A percentile compares a stretch with the other conserved stretches of the same genome.
Conservation (phyloP, 1,139 yeast genomes). For the Scheffersomyces stambukii region DNA sequence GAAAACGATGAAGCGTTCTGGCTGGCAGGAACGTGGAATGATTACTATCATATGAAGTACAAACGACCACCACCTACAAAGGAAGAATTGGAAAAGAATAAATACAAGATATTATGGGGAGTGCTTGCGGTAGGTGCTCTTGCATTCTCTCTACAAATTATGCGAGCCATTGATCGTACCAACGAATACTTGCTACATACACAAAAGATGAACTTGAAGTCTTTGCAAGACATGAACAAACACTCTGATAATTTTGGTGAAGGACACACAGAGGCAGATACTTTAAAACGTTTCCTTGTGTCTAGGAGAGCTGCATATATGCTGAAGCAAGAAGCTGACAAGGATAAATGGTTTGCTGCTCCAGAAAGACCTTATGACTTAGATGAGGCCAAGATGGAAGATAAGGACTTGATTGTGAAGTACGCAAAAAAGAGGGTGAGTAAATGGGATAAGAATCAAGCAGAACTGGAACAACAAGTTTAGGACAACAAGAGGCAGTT, state of each 20-base stretch:
- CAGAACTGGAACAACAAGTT: too few species aligned
- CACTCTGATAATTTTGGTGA: slow-evolving; percentile 54
- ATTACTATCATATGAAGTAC: slow-evolving; percentile 44
- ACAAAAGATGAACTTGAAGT: slow-evolving; percentile 36
- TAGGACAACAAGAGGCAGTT: slow-evolving; percentile 1
- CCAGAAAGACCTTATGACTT: neutral
- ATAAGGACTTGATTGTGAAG: slow-evolving; percentile 26
- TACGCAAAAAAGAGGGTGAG: slow-evolving; percentile 30
- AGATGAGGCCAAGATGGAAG: slow-evolving; percentile 19
- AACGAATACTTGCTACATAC: slow-evolving; percentile 27
- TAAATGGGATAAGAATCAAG: slow-evolving; percentile 13
- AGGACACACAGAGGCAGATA: slow-evolving; percentile 23
- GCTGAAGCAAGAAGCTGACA: slow-evolving; percentile 17
- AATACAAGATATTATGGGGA: slow-evolving; percentile 40
- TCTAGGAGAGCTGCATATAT: slow-evolving; percentile 43
- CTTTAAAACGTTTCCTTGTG: slow-evolving; percentile 58
- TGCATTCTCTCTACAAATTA: slow-evolving; percentile 40
- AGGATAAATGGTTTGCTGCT: slow-evolving; percentile 5
- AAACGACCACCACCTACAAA: slow-evolving; percentile 35
- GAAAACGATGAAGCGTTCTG: slow-evolving; percentile 47
- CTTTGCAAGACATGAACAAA: slow-evolving; percentile 43
- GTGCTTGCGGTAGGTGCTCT: slow-evolving; percentile 39
- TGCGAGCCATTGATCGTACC: slow-evolving; percentile 37
- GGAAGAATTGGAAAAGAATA: slow-evolving; percentile 43
- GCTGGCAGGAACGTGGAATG: slow-evolving; percentile 76